Conservation (phyloP, 208 protist species). For the Leptomonas pyrrhocoris region DNA sequence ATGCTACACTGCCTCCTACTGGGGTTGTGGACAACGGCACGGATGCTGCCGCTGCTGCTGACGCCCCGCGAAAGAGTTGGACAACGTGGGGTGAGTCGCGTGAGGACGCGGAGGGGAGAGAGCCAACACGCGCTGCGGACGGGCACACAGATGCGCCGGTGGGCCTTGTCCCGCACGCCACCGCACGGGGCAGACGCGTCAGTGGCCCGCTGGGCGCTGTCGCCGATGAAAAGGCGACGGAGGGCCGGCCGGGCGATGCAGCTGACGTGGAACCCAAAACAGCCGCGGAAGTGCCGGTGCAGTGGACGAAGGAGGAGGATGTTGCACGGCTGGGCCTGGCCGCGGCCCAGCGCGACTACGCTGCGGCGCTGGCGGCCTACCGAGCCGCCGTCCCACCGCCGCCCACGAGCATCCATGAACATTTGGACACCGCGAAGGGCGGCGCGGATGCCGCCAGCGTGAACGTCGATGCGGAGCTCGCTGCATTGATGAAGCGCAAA, state of each 20-base stretch:
- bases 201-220: no score
- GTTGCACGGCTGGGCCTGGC: slow-evolving; percentile 26
- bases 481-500: slow-evolving; percentile 28
- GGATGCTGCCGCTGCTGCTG: neutral
- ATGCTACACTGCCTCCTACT: neutral
- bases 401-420: neutral
- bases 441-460: neutral
- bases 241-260: slow-evolving; percentile 7
- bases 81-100: neutral
- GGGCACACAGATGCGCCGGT: neutral
- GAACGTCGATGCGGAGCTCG: slow-evolving; percentile 18
- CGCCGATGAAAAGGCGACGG: neutral
- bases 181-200: neutral
- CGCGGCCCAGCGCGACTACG: slow-evolving; percentile 28
- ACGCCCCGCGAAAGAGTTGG: neutral
- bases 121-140: neutral
- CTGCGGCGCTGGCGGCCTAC: slow-evolving; percentile 29
- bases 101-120: neutral
- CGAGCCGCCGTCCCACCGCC: neutral
- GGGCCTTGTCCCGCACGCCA: slow-evolving; percentile 24
- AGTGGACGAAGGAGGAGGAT: slow-evolving; percentile 32
- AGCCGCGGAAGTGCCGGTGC: neutral
- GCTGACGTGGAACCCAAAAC: neutral
- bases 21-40: neutral
- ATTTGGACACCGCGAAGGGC: neutral